A percentile compares a stretch with the other conserved stretches of the same genome.
Conservation (phyloP, 23 red algal genomes). For the Agarophyton chilense region DNA sequence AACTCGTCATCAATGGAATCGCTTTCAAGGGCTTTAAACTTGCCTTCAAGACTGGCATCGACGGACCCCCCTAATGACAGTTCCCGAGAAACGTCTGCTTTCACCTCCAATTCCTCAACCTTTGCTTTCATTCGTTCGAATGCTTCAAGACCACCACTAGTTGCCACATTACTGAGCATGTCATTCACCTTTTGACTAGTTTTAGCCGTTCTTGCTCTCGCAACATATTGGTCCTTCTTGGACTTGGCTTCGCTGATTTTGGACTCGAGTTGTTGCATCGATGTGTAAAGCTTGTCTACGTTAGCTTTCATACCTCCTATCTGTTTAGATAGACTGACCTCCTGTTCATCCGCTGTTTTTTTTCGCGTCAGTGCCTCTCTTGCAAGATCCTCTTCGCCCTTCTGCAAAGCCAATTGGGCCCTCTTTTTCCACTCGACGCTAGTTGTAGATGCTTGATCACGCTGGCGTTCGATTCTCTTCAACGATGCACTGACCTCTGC, state of each 20-base stretch:
- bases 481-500: conserved; percentile 93
- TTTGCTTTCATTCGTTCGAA: conserved; percentile 99
- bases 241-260: conserved; percentile 93
- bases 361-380: conserved; percentile 89
- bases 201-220: conserved; percentile 92
- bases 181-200: conserved; percentile 97
- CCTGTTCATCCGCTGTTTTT: conserved; percentile 89
- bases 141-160: conserved; percentile 79
- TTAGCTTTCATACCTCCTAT: conserved; percentile 80
- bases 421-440: conserved; percentile 93
- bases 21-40: conserved; percentile 95
- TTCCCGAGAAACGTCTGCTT: conserved; percentile 80
- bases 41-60: conserved; percentile 83
- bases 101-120: conserved; percentile 93
- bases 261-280: conserved; percentile 88
- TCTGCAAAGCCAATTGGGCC: conserved; percentile 95
- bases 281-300: conserved; percentile 87
- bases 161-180: conserved; percentile 88
- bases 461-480: conserved; percentile 96
- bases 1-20: conserved; percentile 94
- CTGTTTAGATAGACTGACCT: conserved; percentile 68
- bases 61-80: conserved; percentile 74
- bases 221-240: conserved; percentile 97
- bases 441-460: conserved; percentile 83
- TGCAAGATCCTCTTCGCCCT: conserved; percentile 95